Evolutionary conservation across 139 green algal species (phyloP), one percentile per base, ranked within the genome.

Genomic region (Micromonas commoda): DNA sequence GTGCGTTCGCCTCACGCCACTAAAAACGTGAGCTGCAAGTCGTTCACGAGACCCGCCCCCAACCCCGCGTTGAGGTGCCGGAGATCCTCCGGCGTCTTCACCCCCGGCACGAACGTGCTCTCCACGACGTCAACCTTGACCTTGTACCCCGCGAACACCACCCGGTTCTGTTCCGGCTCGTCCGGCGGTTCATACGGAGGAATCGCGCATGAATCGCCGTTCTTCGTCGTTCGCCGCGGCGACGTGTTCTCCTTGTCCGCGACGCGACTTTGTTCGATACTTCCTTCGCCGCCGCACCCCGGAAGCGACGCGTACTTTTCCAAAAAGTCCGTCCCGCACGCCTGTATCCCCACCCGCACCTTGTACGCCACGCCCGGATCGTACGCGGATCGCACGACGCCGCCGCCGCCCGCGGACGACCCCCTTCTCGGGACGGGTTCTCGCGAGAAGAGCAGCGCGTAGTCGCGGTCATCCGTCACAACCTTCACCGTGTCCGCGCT

Each of bases 271-370:
- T n/a, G n/a, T n/a, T n/a, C n/a, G n/a, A n/a, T n/a, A n/a, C 37
- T 32, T 51, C 71, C 70, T 45, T 82, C 71, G 13, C 79, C 45
- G 32, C 75, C 24, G 2, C 28, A 75, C 23, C 38, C 39, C 21
- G 71, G 71, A 71, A 83, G 79, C 24, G 26, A 53, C 2, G 69
- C 32, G 51, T 76, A 79, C 38, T 37, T 65, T 0, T 61, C 38
- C 1, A 83, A 61, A 65, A 83, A 83, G 38, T 75, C 73, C 34
- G 67, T 54, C 5, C 79, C 61, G 71, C 80, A 83, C 20, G 26
- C 26, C 34, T 83, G 80, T n/a, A 83, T 83, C 21, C 79, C 79
- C 20, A 83, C 64, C 71, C 80, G 79, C n/a, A 71, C 63, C 72
- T 52, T 76, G 72, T 83, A 83, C 45, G 64, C 34, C 1, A 31